Percentiles rank a stretch among this genome's conserved stretches.
Conservation (phyloP, 2,329 filamentous ascomycete species). For the Fusarium duplospermum region DNA sequence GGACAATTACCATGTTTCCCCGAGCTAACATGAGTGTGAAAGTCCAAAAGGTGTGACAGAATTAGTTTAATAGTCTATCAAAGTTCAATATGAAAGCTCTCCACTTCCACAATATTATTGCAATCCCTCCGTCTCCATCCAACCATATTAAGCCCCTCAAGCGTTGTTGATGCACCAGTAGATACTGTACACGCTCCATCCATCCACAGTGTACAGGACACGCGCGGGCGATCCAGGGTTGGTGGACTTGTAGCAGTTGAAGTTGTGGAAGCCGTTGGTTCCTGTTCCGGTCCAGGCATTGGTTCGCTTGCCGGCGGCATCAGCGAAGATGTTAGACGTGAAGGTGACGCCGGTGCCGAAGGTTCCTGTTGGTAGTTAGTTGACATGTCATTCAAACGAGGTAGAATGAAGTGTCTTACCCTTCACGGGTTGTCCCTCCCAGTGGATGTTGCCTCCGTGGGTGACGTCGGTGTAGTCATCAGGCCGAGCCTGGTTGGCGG, state of each 20-base stretch:
- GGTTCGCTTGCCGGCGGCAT: neutral
- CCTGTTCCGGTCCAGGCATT: neutral
- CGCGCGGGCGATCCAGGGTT: neutral
- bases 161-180: neutral
- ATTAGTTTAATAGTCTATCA: neutral
- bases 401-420: neutral
- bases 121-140: neutral
- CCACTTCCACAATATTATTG: neutral
- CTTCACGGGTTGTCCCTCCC: neutral
- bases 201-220: neutral
- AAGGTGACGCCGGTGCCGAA: neutral
- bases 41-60: neutral
- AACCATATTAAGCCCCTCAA: neutral
- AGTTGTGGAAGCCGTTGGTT: neutral
- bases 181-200: neutral
- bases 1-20: too few relatives aligned
- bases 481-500: neutral
- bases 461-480: neutral
- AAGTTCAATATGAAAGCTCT: neutral
- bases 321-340: neutral
- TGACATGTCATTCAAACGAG: accelerated
- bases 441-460: neutral
- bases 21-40: neutral
- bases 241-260: neutral
- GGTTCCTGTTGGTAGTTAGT: neutral